Evolutionary conservation across 1,284 basidiomycete genomes (phyloP), one percentile per base, ranked within the genome.

Genomic region (Apiotrichum gracile): DNA sequence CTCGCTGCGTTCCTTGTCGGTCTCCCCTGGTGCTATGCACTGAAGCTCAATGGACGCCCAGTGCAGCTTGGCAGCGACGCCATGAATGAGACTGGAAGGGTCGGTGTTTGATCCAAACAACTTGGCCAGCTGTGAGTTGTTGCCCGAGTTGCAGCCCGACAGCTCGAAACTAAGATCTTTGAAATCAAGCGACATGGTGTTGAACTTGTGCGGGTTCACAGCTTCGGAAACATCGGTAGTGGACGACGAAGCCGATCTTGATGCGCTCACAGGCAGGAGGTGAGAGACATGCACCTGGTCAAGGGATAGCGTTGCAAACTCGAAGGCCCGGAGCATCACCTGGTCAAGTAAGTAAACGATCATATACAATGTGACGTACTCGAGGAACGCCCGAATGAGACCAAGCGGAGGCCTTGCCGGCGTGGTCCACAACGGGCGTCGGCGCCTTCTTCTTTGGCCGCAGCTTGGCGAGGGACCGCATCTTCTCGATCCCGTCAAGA

Each of bases 261-360:
- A 54, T n/a, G 35, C 10, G 10, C 51, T 3, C 1, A 38, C 50
- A 2, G 62, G 56, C 2, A 70, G 55, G 16, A 52, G 35, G 42
- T 73, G 66, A 2, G 60, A 58, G 5, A 70, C 37, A 1, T 51
- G 54, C 27, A 67, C 47, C 14, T 58, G 55, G 10, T 35, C 29
- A 31, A 69, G 46, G 1, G 65, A 60, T 24, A 70, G 37, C 1
- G 67, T 52, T 5, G 63, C 63, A 12, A 57, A 60, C 35, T 68
- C 62, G 24, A 71, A 54, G 2, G 70, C 67, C 2, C 69, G 69
- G 3, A 72, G 57, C 2, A 68, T 42, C 19, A 65, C 59, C 69
- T 73, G 49, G n/a, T n/a, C 4, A 10, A 1, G 54, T n/a, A n/a
- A n/a, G 65, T 44, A 64, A 62, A 47, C 5, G 7, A 16, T 27